Evolutionary conservation across 1,284 basidiomycete species (phyloP), one percentile per base, ranked within the genome.

Genomic region (Schizophyllum amplum): DNA sequence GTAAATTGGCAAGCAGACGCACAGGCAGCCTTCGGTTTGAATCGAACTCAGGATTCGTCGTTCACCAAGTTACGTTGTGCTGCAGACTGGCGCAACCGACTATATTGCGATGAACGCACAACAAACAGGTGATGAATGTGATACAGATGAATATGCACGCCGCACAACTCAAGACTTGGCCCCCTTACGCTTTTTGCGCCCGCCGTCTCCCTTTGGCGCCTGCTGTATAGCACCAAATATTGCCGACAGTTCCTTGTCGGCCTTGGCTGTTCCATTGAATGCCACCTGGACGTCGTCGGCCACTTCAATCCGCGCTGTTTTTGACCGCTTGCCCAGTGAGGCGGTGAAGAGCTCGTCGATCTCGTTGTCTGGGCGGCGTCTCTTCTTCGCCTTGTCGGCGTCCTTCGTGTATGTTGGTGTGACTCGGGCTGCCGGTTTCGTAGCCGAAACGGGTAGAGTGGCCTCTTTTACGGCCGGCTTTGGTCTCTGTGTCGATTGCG

Each of bases 341-440:
- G 72, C 66, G 54, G 79, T 74, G 64, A 90, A 90, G n/a, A 90
- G 71, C 4, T 71, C 77, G 56, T 90, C 88, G 57, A 91, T 90
- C 65, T 87, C 87, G 62, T 90, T 83, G 49, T 71, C 75, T 11
- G 68, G 64, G 24, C 67, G 63, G 52, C 23, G 51, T 73, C 68
- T 49, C 69, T 66, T 62, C 69, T 74, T 59, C 68, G 65, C 50
- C 67, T 68, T 59, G 64, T 55, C 46, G 59, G 58, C 58, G 62
- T 56, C 49, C 48, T 50, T 50, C 48, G 48, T 20, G 15, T 50
- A 9, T n/a, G 55, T 47, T 51, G 62, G 17, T 42, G 49, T 7
- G 53, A 50, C 54, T 46, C 49, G 56, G 5, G 52, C 51, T 15
- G 60, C 61, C 46, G 57, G 53, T 23, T 55, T 47, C 47, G 53